phyloP scores from a whole-genome alignment of 441 rosid species.

The Jatropha podagrica region DNA sequence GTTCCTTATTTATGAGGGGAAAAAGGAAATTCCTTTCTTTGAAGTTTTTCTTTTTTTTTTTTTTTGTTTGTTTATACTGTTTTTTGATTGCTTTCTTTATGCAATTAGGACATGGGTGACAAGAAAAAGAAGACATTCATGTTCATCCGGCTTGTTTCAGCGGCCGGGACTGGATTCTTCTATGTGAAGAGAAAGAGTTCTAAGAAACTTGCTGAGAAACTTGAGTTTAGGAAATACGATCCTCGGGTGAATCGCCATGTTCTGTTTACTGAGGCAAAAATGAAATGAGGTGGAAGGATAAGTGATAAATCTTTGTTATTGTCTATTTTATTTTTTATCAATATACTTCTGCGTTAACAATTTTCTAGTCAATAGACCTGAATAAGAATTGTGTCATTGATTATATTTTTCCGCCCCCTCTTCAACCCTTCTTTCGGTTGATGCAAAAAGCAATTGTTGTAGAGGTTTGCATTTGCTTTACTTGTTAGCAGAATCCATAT shows the following conservation, averaged over 20 bases:
- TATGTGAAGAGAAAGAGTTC: conserved; percentile 90
- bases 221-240: conserved; percentile 88
- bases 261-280: conserved; percentile 83
- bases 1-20: not conserved
- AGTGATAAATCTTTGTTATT: not conserved
- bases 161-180: conserved; percentile 97
- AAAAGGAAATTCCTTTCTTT: not conserved
- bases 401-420: not conserved
- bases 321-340: not conserved
- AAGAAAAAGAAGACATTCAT: conserved; percentile 90
- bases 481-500: not conserved
- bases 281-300: conserved; percentile 53
- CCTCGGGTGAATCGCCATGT: conserved; percentile 92
- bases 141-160: conserved; percentile 88
- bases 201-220: conserved; percentile 73
- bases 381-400: not conserved
- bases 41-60: not conserved
- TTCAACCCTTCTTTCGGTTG: not conserved
- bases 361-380: not conserved
- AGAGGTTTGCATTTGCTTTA: not conserved
- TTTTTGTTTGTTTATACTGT: not conserved
- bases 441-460: not conserved
- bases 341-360: not conserved
- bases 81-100: not conserved
- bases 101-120: conserved; percentile 58